Evolutionary conservation across 345 rosid genomes (phyloP).

Genomic region (Eucalyptus lansdowneana): DNA sequence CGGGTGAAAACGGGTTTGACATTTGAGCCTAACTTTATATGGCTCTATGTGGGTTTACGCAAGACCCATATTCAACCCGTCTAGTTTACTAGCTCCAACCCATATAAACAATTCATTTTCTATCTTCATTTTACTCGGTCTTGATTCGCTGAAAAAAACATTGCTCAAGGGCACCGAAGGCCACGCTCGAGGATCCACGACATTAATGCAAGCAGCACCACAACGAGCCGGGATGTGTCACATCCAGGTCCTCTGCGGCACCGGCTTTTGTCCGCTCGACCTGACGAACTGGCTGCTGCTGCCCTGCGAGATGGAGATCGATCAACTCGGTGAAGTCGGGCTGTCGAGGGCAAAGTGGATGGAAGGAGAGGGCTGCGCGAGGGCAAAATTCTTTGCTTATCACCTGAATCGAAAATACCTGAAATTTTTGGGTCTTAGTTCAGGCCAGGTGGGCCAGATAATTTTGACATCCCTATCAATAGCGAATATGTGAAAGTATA

Average conservation of each 20-base stretch:
- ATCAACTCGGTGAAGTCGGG: conserved; percentile 26
- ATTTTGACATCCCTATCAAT: neutral
- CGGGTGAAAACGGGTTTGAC: too few relatives aligned
- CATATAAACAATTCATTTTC: neutral
- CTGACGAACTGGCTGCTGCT: neutral
- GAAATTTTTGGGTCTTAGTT: neutral
- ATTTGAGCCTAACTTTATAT: neutral
- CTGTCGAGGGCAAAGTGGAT: conserved; percentile 19
- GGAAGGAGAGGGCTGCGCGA: conserved; percentile 24
- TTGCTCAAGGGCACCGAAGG: neutral
- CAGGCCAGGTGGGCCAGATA: conserved; percentile 14
- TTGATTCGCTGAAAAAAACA: neutral
- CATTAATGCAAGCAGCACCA: conserved; percentile 54
- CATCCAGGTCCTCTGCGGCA: conserved; percentile 40
- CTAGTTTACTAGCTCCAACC: neutral
- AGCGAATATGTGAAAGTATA: neutral
- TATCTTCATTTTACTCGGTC: neutral
- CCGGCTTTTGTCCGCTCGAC: neutral
- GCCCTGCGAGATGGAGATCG: conserved; percentile 8
- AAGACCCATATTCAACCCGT: neutral
- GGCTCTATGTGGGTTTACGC: neutral
- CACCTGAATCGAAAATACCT: neutral
- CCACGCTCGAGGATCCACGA: neutral
- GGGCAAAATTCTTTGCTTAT: neutral
- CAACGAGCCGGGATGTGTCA: conserved; percentile 61